phyloP scores from a whole-genome alignment of 306 rosid species.

The Fagus sylvatica region DNA sequence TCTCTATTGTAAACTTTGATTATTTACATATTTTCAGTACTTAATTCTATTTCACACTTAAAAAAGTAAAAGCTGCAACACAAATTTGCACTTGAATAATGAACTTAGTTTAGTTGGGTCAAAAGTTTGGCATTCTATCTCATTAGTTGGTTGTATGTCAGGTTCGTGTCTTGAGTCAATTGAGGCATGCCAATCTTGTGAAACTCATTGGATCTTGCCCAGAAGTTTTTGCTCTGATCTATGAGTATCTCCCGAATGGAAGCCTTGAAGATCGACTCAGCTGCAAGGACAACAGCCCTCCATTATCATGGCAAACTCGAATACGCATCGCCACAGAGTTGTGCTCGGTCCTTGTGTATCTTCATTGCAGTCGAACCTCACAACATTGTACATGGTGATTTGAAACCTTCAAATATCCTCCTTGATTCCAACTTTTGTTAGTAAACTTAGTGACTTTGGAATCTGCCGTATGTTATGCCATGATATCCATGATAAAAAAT shows the following conservation, averaged over 20 bases:
- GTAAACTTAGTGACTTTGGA: conserved; percentile 65
- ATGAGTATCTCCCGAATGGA: conserved; percentile 57
- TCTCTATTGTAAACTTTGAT: too few species aligned
- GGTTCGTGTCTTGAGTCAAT: conserved; percentile 50
- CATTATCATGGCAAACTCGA: conserved; percentile 56
- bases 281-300: conserved; percentile 47
- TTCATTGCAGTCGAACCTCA: conserved; percentile 54
- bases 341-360: conserved; percentile 52
- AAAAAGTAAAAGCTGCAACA: too few species aligned
- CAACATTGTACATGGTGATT: conserved; percentile 51
- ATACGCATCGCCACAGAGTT: conserved; percentile 45
- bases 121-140: too few species aligned
- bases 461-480: conserved; percentile 41
- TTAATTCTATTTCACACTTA: too few species aligned
- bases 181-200: conserved; percentile 53
- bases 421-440: conserved; percentile 42
- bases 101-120: too few species aligned
- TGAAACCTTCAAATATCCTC: conserved; percentile 55
- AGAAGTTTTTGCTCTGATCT: conserved; percentile 42
- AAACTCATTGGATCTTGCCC: conserved; percentile 55
- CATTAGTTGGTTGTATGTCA: conserved; percentile 16
- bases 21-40: too few species aligned
- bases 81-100: too few species aligned
- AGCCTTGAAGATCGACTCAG: conserved; percentile 55
- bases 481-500: conserved; percentile 15